These are phyloP conservation scores for Warburgia ugandensis DNA, from an alignment of 164 flowering plant species.

Conservation along the genomic window DNA sequence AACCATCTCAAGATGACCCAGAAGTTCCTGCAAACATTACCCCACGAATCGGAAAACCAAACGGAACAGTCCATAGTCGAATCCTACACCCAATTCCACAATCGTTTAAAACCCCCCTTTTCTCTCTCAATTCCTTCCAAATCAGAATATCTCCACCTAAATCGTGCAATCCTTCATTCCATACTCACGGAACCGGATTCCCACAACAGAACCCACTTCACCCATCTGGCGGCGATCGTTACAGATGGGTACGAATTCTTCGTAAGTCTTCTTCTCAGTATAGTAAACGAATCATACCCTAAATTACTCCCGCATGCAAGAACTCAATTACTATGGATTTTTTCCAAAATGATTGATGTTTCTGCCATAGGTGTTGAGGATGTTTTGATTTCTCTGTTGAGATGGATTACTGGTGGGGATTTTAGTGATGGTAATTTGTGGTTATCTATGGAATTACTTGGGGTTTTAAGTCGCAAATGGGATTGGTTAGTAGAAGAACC, in stretches of 20 bases:
- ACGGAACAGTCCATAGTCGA: slow-evolving; percentile 29
- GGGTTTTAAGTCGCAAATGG: slow-evolving; percentile 28
- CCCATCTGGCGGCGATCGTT: slow-evolving; percentile 60
- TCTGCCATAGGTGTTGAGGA: slow-evolving; percentile 45
- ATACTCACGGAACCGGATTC: slow-evolving; percentile 45
- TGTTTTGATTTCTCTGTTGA: slow-evolving; percentile 50
- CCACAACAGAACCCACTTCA: slow-evolving; percentile 44
- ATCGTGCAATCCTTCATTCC: slow-evolving; percentile 54
- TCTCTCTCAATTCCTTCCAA: slow-evolving; percentile 34
- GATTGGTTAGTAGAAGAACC: too few species aligned
- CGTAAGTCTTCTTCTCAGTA: slow-evolving; percentile 24
- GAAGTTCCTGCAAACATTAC: slow-evolving; percentile 19
- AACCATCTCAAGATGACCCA: too few species aligned
- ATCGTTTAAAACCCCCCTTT: slow-evolving; percentile 42
- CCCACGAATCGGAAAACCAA: slow-evolving; percentile 40
- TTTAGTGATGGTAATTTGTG: slow-evolving; percentile 64
- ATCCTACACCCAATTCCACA: slow-evolving; percentile 31
- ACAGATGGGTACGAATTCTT: slow-evolving; percentile 67
- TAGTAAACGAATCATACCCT: slow-evolving; percentile 42
- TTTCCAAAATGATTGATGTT: slow-evolving; percentile 45
- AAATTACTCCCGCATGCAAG: slow-evolving; percentile 41
- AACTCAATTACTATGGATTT: slow-evolving; percentile 49
- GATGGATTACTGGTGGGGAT: slow-evolving; percentile 79
- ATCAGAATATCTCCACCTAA: slow-evolving; percentile 45
- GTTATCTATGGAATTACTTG: slow-evolving; percentile 54